These are phyloP conservation scores for Agapanthus africanus DNA, from an alignment of 106 monocot genomes.

Conservation along the genomic window DNA sequence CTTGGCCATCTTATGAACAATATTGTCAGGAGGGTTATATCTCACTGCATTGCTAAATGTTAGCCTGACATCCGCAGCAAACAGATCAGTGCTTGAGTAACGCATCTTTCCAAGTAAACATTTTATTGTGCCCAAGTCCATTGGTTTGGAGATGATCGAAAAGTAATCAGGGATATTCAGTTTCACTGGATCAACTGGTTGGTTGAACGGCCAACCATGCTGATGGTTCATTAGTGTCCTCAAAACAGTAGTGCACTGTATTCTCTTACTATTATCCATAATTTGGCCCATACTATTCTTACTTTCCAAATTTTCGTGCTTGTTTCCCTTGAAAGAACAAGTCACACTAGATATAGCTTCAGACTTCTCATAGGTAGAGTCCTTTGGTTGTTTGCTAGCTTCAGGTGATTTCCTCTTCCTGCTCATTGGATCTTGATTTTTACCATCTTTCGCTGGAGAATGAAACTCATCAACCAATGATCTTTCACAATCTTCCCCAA, in stretches of 20 bases:
- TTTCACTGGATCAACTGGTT: slow-evolving; percentile 44
- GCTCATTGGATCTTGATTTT: too few species aligned
- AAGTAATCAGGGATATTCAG: slow-evolving; percentile 49
- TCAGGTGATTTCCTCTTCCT: too few species aligned
- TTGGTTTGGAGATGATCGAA: slow-evolving; percentile 37
- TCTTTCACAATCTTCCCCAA: too few species aligned
- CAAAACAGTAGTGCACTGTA: slow-evolving; percentile 27
- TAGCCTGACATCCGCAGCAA: slow-evolving; percentile 46
- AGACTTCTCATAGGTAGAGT: too few species aligned
- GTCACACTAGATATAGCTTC: too few species aligned
- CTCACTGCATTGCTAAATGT: slow-evolving; percentile 59
- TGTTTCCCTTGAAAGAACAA: too few species aligned
- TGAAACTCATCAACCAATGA: too few species aligned
- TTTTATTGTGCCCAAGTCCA: slow-evolving; percentile 59
- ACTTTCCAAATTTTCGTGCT: too few species aligned
- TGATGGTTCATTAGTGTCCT: slow-evolving; percentile 37
- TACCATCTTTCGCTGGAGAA: too few species aligned
- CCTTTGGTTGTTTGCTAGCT: too few species aligned
- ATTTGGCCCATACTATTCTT: too few species aligned
- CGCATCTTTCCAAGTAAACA: slow-evolving; percentile 19
- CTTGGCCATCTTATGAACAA: slow-evolving; percentile 36
- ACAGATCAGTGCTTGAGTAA: slow-evolving; percentile 27
- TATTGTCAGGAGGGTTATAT: slow-evolving; percentile 45
- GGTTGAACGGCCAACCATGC: slow-evolving; percentile 41
- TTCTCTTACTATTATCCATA: slow-evolving; percentile 29